Evolutionary conservation across 2,329 filamentous ascomycete species (phyloP).

Genomic region (Colletotrichum liaoningense): DNA sequence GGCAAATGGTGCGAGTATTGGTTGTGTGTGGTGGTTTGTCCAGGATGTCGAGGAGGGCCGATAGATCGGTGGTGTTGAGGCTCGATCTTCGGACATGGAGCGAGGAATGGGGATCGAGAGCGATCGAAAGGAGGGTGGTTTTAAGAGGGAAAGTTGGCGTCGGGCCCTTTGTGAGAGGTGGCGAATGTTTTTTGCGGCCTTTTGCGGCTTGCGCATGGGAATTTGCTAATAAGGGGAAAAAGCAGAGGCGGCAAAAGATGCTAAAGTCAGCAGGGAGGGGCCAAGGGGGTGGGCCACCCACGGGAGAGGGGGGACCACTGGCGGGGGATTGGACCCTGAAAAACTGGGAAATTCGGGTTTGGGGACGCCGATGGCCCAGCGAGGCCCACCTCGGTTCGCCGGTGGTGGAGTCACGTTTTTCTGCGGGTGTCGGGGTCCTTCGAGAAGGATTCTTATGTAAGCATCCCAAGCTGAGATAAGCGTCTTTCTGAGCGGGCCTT

Average conservation of each 20-base stretch:
- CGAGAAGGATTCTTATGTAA: not conserved
- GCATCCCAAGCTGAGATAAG: not conserved
- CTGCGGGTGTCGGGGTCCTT: not conserved
- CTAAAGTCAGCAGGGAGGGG: slow-evolving; percentile 1
- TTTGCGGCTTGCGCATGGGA: not conserved
- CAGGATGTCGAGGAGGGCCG: not conserved
- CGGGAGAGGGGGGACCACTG: not conserved
- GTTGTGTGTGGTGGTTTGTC: not conserved
- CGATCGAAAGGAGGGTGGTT: not conserved
- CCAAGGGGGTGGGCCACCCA: no score
- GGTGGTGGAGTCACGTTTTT: not conserved
- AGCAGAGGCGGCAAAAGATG: not conserved
- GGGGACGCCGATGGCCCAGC: not conserved
- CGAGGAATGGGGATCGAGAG: slow-evolving; percentile 29
- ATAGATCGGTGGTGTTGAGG: not conserved
- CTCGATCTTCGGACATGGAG: slow-evolving; percentile 22
- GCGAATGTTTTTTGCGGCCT: not conserved
- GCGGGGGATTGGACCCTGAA: slow-evolving; percentile 25
- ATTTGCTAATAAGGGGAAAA: not conserved
- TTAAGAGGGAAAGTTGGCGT: slow-evolving; percentile 4
- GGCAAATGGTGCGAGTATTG: not conserved
- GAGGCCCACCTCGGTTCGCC: not conserved
- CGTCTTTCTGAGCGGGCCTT: not conserved
- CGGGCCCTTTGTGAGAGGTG: not conserved
- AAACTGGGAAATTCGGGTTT: not conserved